Conservation (phyloP, 148 eudicot genomes). For the Camellia sinensis region DNA sequence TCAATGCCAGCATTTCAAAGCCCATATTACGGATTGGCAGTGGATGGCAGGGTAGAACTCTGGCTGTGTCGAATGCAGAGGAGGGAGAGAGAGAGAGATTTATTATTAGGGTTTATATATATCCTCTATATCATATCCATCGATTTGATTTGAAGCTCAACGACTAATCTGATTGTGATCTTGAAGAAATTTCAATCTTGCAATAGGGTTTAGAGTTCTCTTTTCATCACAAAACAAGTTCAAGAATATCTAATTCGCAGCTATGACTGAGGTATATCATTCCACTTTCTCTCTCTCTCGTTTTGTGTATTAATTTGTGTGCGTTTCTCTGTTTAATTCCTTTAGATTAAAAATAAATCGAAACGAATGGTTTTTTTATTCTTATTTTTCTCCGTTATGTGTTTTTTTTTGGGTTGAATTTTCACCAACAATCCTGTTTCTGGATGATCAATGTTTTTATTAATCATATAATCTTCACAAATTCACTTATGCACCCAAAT, state of each 20-base stretch:
- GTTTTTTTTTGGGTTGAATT: not conserved
- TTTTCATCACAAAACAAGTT: not conserved
- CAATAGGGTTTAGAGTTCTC: not conserved
- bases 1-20: not conserved
- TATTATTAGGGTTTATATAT: not conserved
- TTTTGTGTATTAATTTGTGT: not conserved
- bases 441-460: not conserved
- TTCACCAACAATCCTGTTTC: not conserved
- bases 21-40: not conserved
- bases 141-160: constrained; percentile 6
- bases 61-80: not conserved
- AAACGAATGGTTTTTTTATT: not conserved
- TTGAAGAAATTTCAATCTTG: not conserved
- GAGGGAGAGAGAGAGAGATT: not conserved
- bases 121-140: not conserved
- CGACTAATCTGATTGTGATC: not conserved
- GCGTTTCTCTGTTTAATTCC: not conserved
- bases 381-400: not conserved
- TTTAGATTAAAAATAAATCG: not conserved
- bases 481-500: not conserved
- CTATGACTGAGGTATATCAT: constrained; percentile 19
- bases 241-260: constrained; percentile 12
- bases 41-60: not conserved
- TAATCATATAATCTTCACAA: not conserved
- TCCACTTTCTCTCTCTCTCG: not conserved